phyloP scores from a whole-genome alignment of 208 protist genomes.

The Acanthamoeba sp. region DNA sequence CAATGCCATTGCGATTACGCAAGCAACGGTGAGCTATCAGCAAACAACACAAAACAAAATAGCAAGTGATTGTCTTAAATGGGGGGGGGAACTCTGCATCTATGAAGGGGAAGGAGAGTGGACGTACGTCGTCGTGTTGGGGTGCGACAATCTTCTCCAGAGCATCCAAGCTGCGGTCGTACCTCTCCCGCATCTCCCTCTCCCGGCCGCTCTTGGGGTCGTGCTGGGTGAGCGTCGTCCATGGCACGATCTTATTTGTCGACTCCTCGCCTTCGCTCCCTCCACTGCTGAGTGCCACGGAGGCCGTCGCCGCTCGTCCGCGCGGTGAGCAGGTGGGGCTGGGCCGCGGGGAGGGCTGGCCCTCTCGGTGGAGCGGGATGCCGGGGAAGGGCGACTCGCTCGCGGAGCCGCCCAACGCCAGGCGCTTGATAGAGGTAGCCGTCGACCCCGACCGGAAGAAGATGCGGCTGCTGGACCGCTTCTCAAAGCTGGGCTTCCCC shows the following conservation, averaged over 20 bases:
- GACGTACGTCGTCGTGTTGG: constrained; percentile 21
- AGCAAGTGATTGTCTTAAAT: too few relatives aligned
- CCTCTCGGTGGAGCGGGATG: constrained; percentile 30
- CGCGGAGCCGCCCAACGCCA: neutral
- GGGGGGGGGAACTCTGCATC: too few relatives aligned
- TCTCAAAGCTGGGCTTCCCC: neutral
- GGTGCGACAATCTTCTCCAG: neutral
- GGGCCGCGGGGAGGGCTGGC: neutral
- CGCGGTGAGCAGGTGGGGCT: neutral
- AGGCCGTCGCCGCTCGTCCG: neutral
- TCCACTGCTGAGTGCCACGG: neutral
- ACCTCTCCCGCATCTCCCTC: neutral
- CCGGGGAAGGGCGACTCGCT: constrained; percentile 31
- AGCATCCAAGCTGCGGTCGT: neutral
- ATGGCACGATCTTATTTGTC: too few relatives aligned
- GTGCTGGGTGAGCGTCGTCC: neutral
- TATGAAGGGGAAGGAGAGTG: too few relatives aligned
- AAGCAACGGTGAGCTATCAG: too few relatives aligned
- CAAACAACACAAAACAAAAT: too few relatives aligned
- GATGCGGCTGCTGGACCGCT: neutral
- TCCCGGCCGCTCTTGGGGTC: neutral
- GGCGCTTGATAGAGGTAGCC: neutral
- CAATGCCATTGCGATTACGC: too few relatives aligned
- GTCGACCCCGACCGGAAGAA: neutral
- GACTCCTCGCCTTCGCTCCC: neutral